phyloP scores from a whole-genome alignment of 352 stramenopile genomes.

The Phytophthora pseudosyringae region DNA sequence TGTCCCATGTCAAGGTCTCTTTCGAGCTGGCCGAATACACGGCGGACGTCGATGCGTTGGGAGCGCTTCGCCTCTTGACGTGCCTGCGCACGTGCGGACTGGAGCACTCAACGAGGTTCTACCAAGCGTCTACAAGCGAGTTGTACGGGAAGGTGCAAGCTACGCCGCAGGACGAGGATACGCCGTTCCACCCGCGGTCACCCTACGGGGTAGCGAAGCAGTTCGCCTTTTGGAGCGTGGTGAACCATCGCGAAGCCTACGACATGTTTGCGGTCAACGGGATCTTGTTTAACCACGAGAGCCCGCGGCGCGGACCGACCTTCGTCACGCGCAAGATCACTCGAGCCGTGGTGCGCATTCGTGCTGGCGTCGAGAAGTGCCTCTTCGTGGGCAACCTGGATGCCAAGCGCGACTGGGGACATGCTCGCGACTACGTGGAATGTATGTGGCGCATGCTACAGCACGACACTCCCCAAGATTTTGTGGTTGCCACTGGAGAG shows the following conservation, averaged over 20 bases:
- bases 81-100: conserved; percentile 95
- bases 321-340: conserved; percentile 99
- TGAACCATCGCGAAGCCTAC: conserved; percentile 99
- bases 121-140: conserved; percentile 98
- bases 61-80: conserved; percentile 97
- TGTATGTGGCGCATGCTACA: conserved; percentile 99
- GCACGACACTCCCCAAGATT: conserved; percentile 70
- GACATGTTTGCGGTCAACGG: conserved; percentile 95
- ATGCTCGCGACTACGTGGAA: conserved; percentile 98
- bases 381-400: conserved; percentile 98
- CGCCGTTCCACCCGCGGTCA: conserved; percentile 98
- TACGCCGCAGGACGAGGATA: conserved; percentile 97
- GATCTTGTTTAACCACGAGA: conserved; percentile 99
- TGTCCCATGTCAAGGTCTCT: conserved; percentile 99
- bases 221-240: conserved; percentile 98
- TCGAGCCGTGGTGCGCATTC: conserved; percentile 94
- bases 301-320: conserved; percentile 95
- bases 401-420: conserved; percentile 98
- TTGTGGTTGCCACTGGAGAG: conserved; percentile 94
- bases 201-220: conserved; percentile 99
- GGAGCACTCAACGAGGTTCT: conserved; percentile 82
- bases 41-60: conserved; percentile 97
- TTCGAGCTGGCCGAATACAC: conserved; percentile 99
- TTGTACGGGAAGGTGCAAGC: conserved; percentile 98
- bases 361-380: conserved; percentile 91